Conservation (phyloP, 2,329 filamentous ascomycete genomes). For the Talaromyces piceae region DNA sequence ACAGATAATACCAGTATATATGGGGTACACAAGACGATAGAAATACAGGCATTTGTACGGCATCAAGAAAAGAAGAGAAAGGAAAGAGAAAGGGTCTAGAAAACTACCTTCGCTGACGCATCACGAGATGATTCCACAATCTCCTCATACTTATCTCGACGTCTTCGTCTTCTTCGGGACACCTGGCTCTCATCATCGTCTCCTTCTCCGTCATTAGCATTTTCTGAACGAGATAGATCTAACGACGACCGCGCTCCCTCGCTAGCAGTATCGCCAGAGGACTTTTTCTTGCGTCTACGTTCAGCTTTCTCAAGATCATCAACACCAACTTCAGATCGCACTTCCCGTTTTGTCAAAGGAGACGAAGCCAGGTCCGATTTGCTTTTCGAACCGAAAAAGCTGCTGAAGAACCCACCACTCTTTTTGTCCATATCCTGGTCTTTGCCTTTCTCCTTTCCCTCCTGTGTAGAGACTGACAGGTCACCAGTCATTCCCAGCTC, state of each 20-base stretch:
- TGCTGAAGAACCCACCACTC: slow-evolving; percentile 28
- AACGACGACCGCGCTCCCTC: slow-evolving; percentile 43
- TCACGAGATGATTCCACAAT: slow-evolving; percentile 26
- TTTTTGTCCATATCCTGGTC: slow-evolving; percentile 27
- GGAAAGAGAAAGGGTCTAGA: slow-evolving; percentile 17
- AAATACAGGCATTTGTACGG: slow-evolving; percentile 7
- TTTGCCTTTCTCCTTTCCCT: slow-evolving; percentile 22
- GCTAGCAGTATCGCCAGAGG: slow-evolving; percentile 24
- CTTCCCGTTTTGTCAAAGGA: slow-evolving; percentile 25
- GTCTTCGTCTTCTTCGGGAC: slow-evolving; percentile 25
- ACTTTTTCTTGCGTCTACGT: slow-evolving; percentile 40
- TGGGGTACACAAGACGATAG: slow-evolving; percentile 8
- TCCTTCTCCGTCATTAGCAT: slow-evolving; percentile 35
- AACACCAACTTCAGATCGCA: slow-evolving; percentile 28
- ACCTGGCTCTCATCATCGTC: slow-evolving; percentile 30
- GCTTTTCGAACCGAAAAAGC: slow-evolving; percentile 28
- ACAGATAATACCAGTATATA: slow-evolving; percentile 14
- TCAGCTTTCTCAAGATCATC: slow-evolving; percentile 33
- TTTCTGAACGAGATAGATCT: slow-evolving; percentile 42
- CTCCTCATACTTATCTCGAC: slow-evolving; percentile 31
- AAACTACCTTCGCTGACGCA: slow-evolving; percentile 31
- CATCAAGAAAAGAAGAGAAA: slow-evolving; percentile 6
- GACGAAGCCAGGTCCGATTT: slow-evolving; percentile 19
- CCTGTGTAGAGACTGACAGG: slow-evolving; percentile 6
- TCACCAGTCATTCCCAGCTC: slow-evolving; percentile 27